phyloP scores from a whole-genome alignment of 2,329 filamentous ascomycete species.

The Ceratocystis eucalypticola region DNA sequence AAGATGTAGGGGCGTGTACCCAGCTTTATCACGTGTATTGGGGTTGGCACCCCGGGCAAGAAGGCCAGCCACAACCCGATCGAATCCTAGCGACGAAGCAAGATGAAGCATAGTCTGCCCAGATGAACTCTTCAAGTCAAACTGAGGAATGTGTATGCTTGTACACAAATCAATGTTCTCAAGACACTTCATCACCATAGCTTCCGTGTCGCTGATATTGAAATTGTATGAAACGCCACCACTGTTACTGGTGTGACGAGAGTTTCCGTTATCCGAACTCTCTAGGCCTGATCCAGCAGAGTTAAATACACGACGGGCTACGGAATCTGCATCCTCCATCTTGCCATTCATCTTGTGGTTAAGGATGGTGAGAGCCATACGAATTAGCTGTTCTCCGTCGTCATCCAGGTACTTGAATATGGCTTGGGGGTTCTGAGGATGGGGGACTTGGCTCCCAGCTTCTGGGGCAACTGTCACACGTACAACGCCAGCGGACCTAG shows the following conservation, averaged over 20 bases:
- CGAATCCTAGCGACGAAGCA: conserved; percentile 60
- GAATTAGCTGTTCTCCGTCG: conserved; percentile 53
- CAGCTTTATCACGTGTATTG: conserved; percentile 60
- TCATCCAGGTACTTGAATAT: conserved; percentile 64
- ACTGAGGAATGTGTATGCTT: conserved; percentile 50
- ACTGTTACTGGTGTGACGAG: conserved; percentile 29
- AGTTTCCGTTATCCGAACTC: conserved; percentile 14
- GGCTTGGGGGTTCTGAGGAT: conserved; percentile 31
- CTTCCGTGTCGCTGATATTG: conserved; percentile 44
- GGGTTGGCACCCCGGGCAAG: conserved; percentile 66
- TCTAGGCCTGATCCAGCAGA: conserved; percentile 27
- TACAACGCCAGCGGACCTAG: conserved; percentile 52
- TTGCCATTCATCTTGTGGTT: conserved; percentile 51
- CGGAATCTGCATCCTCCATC: conserved; percentile 46
- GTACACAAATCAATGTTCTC: conserved; percentile 69
- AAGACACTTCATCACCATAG: conserved; percentile 57
- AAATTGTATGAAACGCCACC: conserved; percentile 32
- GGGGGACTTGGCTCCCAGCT: conserved; percentile 13
- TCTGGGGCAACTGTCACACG: conserved; percentile 42
- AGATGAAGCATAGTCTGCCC: conserved; percentile 74
- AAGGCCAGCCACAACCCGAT: conserved; percentile 62
- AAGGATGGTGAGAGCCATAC: conserved; percentile 51
- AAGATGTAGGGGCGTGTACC: conserved; percentile 71
- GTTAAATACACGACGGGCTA: conserved; percentile 48
- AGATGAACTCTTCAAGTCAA: conserved; percentile 50